Evolutionary conservation across 1,284 basidiomycete genomes (phyloP), one percentile per base, ranked within the genome.

Genomic region (Megacollybia platyphylla): DNA sequence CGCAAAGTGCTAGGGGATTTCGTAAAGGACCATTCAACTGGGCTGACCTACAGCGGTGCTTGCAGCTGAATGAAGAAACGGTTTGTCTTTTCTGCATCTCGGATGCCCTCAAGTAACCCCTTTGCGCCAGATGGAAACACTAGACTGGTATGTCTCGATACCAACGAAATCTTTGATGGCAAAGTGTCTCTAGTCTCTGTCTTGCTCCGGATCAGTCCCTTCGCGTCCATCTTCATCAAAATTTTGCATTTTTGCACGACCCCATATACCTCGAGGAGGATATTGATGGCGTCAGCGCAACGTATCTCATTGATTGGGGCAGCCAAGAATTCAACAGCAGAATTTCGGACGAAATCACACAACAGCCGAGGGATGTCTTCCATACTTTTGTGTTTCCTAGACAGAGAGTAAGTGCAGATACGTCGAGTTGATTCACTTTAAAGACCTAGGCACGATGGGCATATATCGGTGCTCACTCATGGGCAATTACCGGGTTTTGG

Each of bases 201-300:
- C 49, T 49, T 5, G 51, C 51, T 37, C 45, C 52, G 9, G 59
- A 61, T 2, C 53, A 61, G 11, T 57, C 63, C 42, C 52, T 66
- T 31, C 62, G 63, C 8, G 41, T 72, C 4, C 57, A 63, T 38
- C 57, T 64, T 18, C 47, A 54, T 29, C 39, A 42, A 1, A 49
- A 67, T 18, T 50, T 68, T 45, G 69, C 63, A 0, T 79, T 78
- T 46, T 35, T 76, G 4, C 64, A 68, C 40, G 66, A 73, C 44
- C 76, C 77, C 0, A 57, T 76, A 28, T 57, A 71, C 17, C 57
- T 75, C 20, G 74, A 79, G 6, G 31, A 34, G 31, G 4, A 4
- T 34, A 4, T 11, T 11, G 31, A 11, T 4, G 31, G 11, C 7
- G 31, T 34, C 31, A 34, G 20, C 5, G 20, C 20, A 24, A 24